Base-by-base conservation (phyloP, 1,139 yeast genomes). In the Groenewaldozyma auringiensis region DNA sequence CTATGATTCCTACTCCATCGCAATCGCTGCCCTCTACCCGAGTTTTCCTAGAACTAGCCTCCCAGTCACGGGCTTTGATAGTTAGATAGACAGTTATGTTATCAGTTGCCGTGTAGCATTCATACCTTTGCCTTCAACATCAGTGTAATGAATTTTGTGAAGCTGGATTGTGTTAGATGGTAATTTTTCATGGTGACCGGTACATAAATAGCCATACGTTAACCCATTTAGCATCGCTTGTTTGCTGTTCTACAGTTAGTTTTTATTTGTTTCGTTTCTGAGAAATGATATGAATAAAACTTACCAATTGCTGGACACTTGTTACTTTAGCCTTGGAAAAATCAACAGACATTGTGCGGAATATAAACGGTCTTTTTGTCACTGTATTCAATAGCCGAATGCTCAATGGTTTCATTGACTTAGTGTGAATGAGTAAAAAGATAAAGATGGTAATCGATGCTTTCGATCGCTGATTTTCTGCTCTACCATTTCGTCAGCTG, bases 1-100 rank as follows among this genome's bases (percentile, higher is more conserved):
- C 89, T 21, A 88, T 70, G 40, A 89, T 82, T 1, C 92, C 88
- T n/a, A 88, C 96, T 4, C 95, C 96, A 62, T 89, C 97, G 21
- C 81, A 72, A 13, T 78, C 78, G 8, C 81, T 69, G 13, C 81
- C 80, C 29, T 67, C 71, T 3, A 82, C 79, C 50, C 95, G 72
- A 4, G 97, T 89, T 41, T 81, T 75, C 53, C 98, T 74, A 1
- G 86, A 78, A 2, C 95, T 94, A 76, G 81, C 82, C 66, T 92
- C 98, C 96, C 97, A 92, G 44, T 79, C 83, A 39, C 88, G 68
- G 4, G 61, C 73, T 55, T 43, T 63, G 16, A 16, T 2, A n/a
- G n/a, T 14, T 25, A 17, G 14, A 14, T 21, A 34, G 22, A 33
- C 9, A 6, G 6, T 22, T 21, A 22, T 17, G 22, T 21, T 11